A percentile compares a stretch with the other conserved stretches of the same genome.
Conservation (phyloP, 345 rosid genomes). For the Microcos paniculata region DNA sequence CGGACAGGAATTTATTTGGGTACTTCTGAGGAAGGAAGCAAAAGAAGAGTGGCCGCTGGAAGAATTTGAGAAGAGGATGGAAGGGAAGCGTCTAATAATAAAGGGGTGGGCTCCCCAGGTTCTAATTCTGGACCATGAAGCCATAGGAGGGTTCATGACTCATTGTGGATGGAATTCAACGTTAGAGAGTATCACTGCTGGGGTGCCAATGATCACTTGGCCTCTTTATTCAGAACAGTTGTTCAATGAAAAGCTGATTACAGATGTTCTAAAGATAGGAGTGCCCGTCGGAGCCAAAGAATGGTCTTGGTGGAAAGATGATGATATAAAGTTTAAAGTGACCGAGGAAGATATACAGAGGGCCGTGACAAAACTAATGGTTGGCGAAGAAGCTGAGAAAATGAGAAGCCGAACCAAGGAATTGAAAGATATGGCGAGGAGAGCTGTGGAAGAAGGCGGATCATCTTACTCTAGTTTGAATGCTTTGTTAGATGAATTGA, state of each 20-base stretch:
- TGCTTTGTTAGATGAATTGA: constrained; percentile 36
- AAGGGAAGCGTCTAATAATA: constrained; percentile 41
- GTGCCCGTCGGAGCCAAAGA: constrained; percentile 32
- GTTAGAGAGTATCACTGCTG: constrained; percentile 36
- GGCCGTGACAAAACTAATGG: constrained; percentile 27
- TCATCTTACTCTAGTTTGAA: constrained; percentile 40
- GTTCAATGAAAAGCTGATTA: constrained; percentile 39
- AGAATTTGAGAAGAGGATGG: constrained; percentile 38
- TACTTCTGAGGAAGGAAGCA: constrained; percentile 36
- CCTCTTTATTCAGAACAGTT: constrained; percentile 47
- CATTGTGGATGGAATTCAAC: constrained; percentile 60
- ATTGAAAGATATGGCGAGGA: constrained; percentile 34
- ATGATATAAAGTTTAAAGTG: constrained; percentile 10
- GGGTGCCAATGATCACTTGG: constrained; percentile 50
- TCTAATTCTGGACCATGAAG: constrained; percentile 46
- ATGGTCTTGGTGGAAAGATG: constrained; percentile 13
- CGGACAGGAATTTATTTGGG: constrained; percentile 47
- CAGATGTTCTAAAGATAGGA: constrained; percentile 34
- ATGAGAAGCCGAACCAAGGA: constrained; percentile 24
- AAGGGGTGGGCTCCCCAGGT: constrained; percentile 55
- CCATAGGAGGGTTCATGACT: constrained; percentile 44
- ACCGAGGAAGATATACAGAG: constrained; percentile 30
- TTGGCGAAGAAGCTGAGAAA: constrained; percentile 44
- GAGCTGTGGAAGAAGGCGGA: constrained; percentile 43
- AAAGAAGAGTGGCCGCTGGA: constrained; percentile 49